Percentiles rank a stretch among this genome's conserved stretches.
Evolutionary conservation across 2,329 filamentous ascomycete species (phyloP).

Genomic region (Penicillium nordicum): DNA sequence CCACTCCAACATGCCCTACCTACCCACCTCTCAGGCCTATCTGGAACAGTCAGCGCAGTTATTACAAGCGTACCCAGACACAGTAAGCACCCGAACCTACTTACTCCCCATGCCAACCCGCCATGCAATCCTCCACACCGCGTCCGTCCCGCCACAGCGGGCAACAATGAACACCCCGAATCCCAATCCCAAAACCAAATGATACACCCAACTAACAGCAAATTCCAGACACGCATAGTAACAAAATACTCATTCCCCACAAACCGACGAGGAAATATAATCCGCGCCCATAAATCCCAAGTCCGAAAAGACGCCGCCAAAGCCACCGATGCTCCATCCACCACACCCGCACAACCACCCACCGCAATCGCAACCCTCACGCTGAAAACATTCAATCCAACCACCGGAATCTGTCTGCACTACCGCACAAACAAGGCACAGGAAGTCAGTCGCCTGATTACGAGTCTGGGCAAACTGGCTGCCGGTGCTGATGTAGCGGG

Average conservation of each 20-base stretch:
- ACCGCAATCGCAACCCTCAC: slow-evolving; percentile 66
- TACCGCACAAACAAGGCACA: slow-evolving; percentile 75
- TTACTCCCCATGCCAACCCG: too few relatives aligned
- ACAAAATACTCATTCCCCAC: slow-evolving; percentile 77
- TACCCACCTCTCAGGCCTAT: slow-evolving; percentile 83
- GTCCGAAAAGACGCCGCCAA: slow-evolving; percentile 25
- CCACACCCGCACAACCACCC: slow-evolving; percentile 55
- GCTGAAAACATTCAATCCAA: slow-evolving; percentile 85
- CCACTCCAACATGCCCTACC: slow-evolving; percentile 64
- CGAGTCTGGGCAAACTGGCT: slow-evolving; percentile 71
- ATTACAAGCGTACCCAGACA: slow-evolving; percentile 78
- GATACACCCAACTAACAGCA: not conserved
- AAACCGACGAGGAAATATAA: slow-evolving; percentile 23
- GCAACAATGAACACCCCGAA: not conserved
- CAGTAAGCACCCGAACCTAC: slow-evolving; percentile 53
- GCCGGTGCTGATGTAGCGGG: slow-evolving; percentile 63
- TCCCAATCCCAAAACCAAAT: not conserved
- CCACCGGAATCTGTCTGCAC: slow-evolving; percentile 77
- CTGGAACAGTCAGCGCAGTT: slow-evolving; percentile 82
- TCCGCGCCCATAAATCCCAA: slow-evolving; percentile 31
- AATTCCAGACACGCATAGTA: slow-evolving; percentile 74
- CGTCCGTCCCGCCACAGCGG: not conserved
- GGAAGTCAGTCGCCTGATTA: slow-evolving; percentile 80
- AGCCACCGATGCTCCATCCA: slow-evolving; percentile 32
- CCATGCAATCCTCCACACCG: not conserved